phyloP scores from a whole-genome alignment of 163 green algal genomes.

The Scenedesmus sp. region DNA sequence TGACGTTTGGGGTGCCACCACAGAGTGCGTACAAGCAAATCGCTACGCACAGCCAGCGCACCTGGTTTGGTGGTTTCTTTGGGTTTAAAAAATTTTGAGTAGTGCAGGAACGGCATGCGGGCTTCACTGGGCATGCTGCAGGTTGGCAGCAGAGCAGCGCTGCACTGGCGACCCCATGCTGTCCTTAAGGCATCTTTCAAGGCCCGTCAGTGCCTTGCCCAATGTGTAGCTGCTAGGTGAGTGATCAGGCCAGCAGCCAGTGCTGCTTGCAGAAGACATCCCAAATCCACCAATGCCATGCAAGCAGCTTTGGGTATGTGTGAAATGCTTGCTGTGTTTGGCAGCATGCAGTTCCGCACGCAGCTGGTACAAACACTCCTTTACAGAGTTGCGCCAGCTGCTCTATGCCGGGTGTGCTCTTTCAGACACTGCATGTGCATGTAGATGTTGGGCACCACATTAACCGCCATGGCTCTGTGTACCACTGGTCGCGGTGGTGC shows the following conservation, averaged over 20 bases:
- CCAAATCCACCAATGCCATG: not conserved
- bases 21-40: not conserved
- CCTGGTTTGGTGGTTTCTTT: not conserved
- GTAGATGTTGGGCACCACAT: not conserved
- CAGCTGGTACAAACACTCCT: not conserved
- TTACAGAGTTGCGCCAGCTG: not conserved
- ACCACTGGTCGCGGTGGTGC: not conserved
- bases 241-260: not conserved
- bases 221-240: slow-evolving; percentile 7
- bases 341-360: slow-evolving; percentile 20
- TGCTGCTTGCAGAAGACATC: not conserved
- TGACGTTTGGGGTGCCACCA: slow-evolving; percentile 14
- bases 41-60: not conserved
- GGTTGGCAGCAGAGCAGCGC: slow-evolving; percentile 3
- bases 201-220: not conserved
- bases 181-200: not conserved
- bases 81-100: not conserved
- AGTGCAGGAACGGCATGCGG: not conserved
- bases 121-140: not conserved
- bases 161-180: not conserved
- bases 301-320: not conserved
- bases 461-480: not conserved
- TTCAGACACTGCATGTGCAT: not conserved
- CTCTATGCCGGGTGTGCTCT: not conserved
- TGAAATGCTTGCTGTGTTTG: not conserved